phyloP scores from a whole-genome alignment of 2,329 filamentous ascomycete species.

The Apiospora kogelbergensis region DNA sequence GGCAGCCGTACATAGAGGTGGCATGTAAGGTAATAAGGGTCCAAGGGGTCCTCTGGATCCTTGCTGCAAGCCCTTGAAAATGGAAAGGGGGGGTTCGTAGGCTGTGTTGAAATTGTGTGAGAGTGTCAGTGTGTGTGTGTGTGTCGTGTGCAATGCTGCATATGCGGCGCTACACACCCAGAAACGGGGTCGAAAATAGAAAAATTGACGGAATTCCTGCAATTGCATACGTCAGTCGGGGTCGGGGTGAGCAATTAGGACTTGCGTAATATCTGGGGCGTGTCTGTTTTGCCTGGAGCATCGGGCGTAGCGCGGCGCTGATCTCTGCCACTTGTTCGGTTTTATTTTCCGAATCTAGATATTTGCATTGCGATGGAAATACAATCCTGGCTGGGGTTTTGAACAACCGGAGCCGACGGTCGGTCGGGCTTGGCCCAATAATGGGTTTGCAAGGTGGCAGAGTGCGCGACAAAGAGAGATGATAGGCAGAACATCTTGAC shows the following conservation, averaged over 20 bases:
- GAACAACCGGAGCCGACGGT: not conserved
- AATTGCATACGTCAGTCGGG: not conserved
- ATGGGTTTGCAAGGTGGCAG: not conserved
- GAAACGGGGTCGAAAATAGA: not conserved
- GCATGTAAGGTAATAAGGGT: not conserved
- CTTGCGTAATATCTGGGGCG: not conserved
- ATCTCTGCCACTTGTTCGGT: slow-evolving; percentile 7
- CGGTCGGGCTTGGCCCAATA: not conserved
- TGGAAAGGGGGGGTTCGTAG: not conserved
- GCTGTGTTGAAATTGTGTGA: too few species aligned
- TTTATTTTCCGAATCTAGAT: slow-evolving; percentile 8
- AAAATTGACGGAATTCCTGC: not conserved
- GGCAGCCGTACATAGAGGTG: not conserved
- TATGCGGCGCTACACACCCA: not conserved
- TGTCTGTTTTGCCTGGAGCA: slow-evolving; percentile 1
- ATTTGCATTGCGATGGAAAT: slow-evolving; percentile 1
- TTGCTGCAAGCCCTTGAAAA: not conserved
- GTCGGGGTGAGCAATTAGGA: not conserved
- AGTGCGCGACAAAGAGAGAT: too few species aligned
- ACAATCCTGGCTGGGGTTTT: not conserved
- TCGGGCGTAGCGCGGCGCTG: not conserved
- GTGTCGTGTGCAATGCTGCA: not conserved
- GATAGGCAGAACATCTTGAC: not conserved
- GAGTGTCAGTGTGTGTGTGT: not conserved
- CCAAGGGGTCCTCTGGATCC: not conserved